Percentiles rank a stretch among this genome's conserved stretches.
Evolutionary conservation across 2,329 filamentous ascomycete genomes (phyloP).

Genomic region (Diplodia sapinea): DNA sequence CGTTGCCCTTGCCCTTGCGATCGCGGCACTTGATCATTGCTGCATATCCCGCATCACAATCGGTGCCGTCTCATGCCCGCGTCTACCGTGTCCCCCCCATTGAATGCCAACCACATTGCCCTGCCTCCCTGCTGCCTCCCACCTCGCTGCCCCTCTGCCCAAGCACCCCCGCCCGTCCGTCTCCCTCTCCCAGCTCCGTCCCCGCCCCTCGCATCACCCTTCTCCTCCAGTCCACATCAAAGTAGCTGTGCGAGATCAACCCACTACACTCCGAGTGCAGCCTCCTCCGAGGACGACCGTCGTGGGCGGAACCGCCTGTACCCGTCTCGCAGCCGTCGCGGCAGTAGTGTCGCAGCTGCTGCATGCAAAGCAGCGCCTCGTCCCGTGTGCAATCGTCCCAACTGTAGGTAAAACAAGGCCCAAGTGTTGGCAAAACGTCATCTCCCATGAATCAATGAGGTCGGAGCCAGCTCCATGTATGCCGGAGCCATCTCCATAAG

Average conservation of each 20-base stretch:
- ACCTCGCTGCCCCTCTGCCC: not conserved
- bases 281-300: constrained; percentile 5
- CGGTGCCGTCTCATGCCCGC: not conserved
- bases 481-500: not conserved
- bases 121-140: not conserved
- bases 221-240: not conserved
- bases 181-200: not conserved
- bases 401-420: constrained; percentile 14
- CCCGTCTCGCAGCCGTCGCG: constrained; percentile 15
- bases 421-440: constrained; percentile 27
- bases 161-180: not conserved
- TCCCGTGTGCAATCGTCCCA: constrained; percentile 23
- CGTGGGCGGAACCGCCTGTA: constrained; percentile 14
- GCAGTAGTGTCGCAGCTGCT: constrained; percentile 11
- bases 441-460: constrained; percentile 10
- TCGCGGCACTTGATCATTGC: constrained; percentile 12
- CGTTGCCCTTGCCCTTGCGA: no score
- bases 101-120: not conserved
- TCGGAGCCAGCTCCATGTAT: constrained; percentile 7
- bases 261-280: constrained; percentile 20
- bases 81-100: no score
- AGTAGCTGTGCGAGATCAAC: not conserved
- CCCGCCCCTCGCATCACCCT: constrained; percentile 1
- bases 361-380: constrained; percentile 24
- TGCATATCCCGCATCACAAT: constrained; percentile 9